Conservation (phyloP, 257 asterid genomes). For the Coffea eugenioides region DNA sequence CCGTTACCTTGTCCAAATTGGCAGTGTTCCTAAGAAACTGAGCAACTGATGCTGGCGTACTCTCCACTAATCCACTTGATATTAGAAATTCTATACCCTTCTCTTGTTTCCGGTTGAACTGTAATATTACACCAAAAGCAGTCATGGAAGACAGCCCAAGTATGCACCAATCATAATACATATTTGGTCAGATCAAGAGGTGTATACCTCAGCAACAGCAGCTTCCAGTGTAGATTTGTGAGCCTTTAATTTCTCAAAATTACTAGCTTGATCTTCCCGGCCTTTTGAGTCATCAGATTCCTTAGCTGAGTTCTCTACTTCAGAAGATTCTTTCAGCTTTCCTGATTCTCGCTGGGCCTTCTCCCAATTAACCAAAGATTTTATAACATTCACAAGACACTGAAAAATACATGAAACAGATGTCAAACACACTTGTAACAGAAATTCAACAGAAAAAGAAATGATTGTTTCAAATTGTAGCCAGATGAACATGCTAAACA, state of each 20-base stretch:
- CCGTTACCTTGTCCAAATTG: conserved; percentile 76
- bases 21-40: conserved; percentile 83
- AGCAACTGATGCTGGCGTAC: conserved; percentile 81
- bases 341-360: conserved; percentile 61
- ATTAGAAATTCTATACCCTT: conserved; percentile 72
- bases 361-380: conserved; percentile 90
- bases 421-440: conserved; percentile 21
- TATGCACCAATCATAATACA: not conserved
- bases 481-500: conserved; percentile 16
- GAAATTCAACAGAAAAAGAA: conserved; percentile 1
- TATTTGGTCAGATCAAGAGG: conserved; percentile 16
- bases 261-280: conserved; percentile 71
- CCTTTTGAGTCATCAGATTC: conserved; percentile 55
- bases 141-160: conserved; percentile 22
- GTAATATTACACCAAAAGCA: conserved; percentile 26
- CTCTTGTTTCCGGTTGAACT: conserved; percentile 87
- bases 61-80: conserved; percentile 83
- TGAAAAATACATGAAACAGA: conserved; percentile 31
- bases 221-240: conserved; percentile 95
- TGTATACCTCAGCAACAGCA: conserved; percentile 83
- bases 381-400: conserved; percentile 87
- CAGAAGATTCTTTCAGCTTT: conserved; percentile 48
- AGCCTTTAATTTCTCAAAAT: conserved; percentile 94
- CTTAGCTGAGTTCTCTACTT: conserved; percentile 50
- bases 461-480: conserved; percentile 12